These are phyloP conservation scores for Candida ascalaphidarum DNA, from an alignment of 805 yeast genomes.

Conservation along the genomic window DNA sequence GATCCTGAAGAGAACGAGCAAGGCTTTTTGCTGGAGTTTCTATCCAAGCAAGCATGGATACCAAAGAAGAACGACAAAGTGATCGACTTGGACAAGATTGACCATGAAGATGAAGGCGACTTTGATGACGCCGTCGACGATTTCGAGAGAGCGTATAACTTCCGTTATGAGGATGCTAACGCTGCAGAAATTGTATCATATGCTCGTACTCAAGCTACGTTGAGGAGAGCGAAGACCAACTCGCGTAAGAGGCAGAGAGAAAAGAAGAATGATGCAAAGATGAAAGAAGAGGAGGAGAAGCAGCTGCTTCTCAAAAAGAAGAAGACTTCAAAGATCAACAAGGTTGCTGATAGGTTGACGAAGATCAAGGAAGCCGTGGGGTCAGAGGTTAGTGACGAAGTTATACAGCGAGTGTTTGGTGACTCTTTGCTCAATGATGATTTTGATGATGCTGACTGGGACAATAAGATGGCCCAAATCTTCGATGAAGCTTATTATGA, in stretches of 20 bases:
- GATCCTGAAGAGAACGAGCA: conserved; percentile 50
- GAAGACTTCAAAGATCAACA: conserved; percentile 68
- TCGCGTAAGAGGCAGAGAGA: conserved; percentile 80
- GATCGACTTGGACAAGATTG: conserved; percentile 41
- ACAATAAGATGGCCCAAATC: conserved; percentile 69
- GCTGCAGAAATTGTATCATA: conserved; percentile 88
- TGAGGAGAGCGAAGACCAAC: conserved; percentile 70
- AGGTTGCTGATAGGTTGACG: conserved; percentile 62
- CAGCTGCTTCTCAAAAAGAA: conserved; percentile 59
- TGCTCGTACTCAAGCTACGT: conserved; percentile 89
- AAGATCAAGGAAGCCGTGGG: conserved; percentile 65
- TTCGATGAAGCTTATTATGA: conserved; percentile 80
- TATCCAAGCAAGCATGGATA: conserved; percentile 82
- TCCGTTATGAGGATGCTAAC: conserved; percentile 88
- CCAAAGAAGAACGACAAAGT: conserved; percentile 60
- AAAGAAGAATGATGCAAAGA: conserved; percentile 47
- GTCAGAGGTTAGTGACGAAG: conserved; percentile 49
- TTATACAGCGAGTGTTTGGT: conserved; percentile 58
- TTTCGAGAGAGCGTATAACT: conserved; percentile 89
- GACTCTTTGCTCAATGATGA: conserved; percentile 77
- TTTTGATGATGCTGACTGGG: conserved; percentile 90
- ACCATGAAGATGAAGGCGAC: conserved; percentile 65
- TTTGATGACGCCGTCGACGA: conserved; percentile 88
- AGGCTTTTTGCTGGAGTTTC: conserved; percentile 64
- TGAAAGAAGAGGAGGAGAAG: conserved; percentile 42